Conservation (phyloP, 371 early-diverging fungal genomes). For the Syncephalastrum racemosum region DNA sequence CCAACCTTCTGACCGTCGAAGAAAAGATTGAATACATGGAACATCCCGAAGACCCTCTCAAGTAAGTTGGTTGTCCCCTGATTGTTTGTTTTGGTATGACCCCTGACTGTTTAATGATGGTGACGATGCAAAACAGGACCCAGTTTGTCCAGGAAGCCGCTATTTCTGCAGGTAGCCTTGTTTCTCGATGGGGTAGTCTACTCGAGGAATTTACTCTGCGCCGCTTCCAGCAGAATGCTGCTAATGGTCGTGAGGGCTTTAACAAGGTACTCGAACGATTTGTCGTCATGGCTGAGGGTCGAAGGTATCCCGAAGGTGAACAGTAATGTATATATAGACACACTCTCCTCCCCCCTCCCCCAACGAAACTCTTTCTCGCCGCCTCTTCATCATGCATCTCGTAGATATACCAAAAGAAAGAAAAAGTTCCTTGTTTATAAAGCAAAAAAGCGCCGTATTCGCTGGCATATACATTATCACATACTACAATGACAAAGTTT, state of each 20-base stretch:
- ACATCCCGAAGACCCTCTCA: slow-evolving; percentile 40
- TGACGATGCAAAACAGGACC: slow-evolving; percentile 39
- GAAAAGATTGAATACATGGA: slow-evolving; percentile 78
- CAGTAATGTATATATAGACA: too few relatives aligned
- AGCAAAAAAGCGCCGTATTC: too few relatives aligned
- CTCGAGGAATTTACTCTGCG: slow-evolving; percentile 82
- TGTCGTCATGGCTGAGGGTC: slow-evolving; percentile 31
- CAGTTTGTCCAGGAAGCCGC: slow-evolving; percentile 75
- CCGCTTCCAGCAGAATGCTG: slow-evolving; percentile 84
- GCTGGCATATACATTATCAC: too few relatives aligned
- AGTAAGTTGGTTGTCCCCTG: slow-evolving; percentile 23
- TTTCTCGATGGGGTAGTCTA: slow-evolving; percentile 67
- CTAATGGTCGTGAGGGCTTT: slow-evolving; percentile 65
- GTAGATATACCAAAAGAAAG: too few relatives aligned
- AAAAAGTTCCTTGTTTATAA: too few relatives aligned
- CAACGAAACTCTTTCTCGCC: too few relatives aligned
- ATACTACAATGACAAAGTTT: too few relatives aligned
- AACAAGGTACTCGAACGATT: slow-evolving; percentile 63
- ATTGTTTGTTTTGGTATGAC: not conserved
- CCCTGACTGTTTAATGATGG: slow-evolving; percentile 2
- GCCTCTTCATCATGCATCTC: too few relatives aligned
- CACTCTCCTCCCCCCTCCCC: too few relatives aligned
- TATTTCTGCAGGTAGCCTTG: slow-evolving; percentile 68
- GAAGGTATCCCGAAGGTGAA: not conserved
- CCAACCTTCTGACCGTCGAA: slow-evolving; percentile 74